Percentiles rank a stretch among this genome's conserved stretches.
phyloP scores from a whole-genome alignment of 2,329 filamentous ascomycete genomes.

The Trichoderma sp. region DNA sequence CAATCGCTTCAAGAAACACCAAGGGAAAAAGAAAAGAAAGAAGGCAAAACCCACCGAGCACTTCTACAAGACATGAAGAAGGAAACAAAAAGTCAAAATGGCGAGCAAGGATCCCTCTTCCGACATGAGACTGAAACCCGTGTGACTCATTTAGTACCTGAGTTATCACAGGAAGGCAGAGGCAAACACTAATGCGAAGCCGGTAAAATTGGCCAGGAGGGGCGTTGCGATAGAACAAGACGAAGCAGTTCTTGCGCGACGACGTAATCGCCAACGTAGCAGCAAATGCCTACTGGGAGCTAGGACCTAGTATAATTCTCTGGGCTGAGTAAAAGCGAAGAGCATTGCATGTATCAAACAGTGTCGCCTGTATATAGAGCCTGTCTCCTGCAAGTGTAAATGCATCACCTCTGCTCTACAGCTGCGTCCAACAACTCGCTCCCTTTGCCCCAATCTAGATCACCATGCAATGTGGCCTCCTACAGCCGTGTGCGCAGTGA shows the following conservation, averaged over 20 bases:
- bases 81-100: neutral
- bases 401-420: neutral
- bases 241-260: constrained; percentile 2
- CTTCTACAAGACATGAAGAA: neutral
- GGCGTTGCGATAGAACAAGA: constrained; percentile 27
- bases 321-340: too few species aligned
- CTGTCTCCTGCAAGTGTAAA: neutral
- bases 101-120: constrained; percentile 30
- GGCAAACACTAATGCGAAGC: constrained; percentile 30
- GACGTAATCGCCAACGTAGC: too few species aligned
- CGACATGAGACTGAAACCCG: constrained; percentile 30
- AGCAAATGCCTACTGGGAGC: too few species aligned
- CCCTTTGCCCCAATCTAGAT: constrained; percentile 12
- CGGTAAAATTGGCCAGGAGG: constrained; percentile 27
- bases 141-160: constrained; percentile 32
- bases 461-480: neutral
- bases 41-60: neutral
- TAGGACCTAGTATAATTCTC: too few species aligned
- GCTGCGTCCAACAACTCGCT: constrained; percentile 1
- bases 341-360: too few species aligned
- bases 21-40: neutral
- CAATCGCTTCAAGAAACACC: neutral
- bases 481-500: constrained; percentile 22
- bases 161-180: constrained; percentile 2
- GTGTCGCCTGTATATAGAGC: too few species aligned